A percentile compares a stretch with the other conserved stretches of the same genome.
phyloP scores from a whole-genome alignment of 208 protist genomes.

The Trypanosoma congolense region DNA sequence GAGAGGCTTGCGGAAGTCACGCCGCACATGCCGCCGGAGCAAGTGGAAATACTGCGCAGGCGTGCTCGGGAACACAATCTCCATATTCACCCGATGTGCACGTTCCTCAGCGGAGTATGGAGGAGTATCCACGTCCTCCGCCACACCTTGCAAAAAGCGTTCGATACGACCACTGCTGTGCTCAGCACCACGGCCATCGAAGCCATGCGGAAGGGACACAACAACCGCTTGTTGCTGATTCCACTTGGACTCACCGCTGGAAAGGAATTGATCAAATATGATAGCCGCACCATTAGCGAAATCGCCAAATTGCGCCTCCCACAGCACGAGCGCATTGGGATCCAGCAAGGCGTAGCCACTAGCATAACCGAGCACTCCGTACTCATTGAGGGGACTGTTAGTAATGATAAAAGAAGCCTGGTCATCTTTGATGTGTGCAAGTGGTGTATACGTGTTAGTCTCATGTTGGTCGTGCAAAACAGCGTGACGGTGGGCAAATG shows the following conservation, averaged over 20 bases:
- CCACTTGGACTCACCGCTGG: constrained; percentile 97
- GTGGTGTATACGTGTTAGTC: constrained; percentile 63
- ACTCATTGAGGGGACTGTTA: constrained; percentile 96
- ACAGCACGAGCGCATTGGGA: constrained; percentile 94
- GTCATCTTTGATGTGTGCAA: constrained; percentile 59
- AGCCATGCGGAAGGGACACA: constrained; percentile 98
- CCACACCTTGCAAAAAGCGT: constrained; percentile 95
- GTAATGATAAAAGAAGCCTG: constrained; percentile 86
- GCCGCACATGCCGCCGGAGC: constrained; percentile 94
- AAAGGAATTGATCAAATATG: constrained; percentile 98
- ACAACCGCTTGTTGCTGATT: constrained; percentile 93
- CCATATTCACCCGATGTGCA: constrained; percentile 81
- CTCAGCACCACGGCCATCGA: constrained; percentile 96
- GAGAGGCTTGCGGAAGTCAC: constrained; percentile 98
- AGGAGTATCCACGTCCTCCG: constrained; percentile 90
- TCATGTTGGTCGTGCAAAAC: constrained; percentile 93
- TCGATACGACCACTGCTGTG: constrained; percentile 97
- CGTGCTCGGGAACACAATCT: constrained; percentile 92
- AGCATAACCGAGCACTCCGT: constrained; percentile 97
- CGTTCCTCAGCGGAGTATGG: constrained; percentile 62
- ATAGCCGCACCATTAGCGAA: constrained; percentile 98
- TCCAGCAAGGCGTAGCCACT: constrained; percentile 92
- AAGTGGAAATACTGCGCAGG: constrained; percentile 99
- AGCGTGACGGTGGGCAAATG: constrained; percentile 96
- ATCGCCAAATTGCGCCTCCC: constrained; percentile 99